Base-by-base conservation (phyloP, 805 yeast genomes). In the Ascoidea asiatica region DNA sequence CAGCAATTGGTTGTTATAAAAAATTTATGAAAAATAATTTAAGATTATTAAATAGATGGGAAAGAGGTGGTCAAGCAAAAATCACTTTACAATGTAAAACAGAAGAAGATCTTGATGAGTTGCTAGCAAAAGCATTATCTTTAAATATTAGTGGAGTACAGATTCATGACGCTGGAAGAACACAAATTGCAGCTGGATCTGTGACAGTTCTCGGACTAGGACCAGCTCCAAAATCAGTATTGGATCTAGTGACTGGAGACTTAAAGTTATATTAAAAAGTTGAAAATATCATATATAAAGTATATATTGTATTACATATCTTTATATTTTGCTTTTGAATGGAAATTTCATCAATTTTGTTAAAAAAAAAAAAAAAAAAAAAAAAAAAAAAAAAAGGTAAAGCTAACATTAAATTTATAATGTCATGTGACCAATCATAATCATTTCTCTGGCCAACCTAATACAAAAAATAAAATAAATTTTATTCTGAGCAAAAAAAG, bases 181-280 rank as follows among this genome's bases (percentile, higher is more conserved):
- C 98, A 1, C 97, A 92, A 60, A 77, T 92, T 43, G 95, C 86
- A n/a, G 83, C 95, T 5, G 97, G 97, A 1, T 80, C 92, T 47
- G 94, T 95, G 2, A 92, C 98, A 0, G 97, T 92, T 1, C 64
- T 92, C n/a, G 98, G 97, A 1, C 59, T 92, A 21, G 99, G 99
- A 0, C 99, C 99, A 1, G 97, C 96, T 18, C 97, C 97, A 19
- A 85, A 79, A 51, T 53, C 70, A 0, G 77, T 81, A 0, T 61
- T 90, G 48, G 96, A 92, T 59, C 77, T 79, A 57, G 77, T 90
- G 44, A 89, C 97, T 1, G 81, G 85, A 15, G 79, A 72, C 21
- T 67, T 90, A 53, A 85, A 81, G 58, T 65, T 90, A 47, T 86
- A 83, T 56, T 87, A 62, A n/a, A n/a, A n/a, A n/a, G n/a, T n/a